Evolutionary conservation across 108 stramenopile species (phyloP), one percentile per base, ranked within the genome.

Genomic region (Skeletonema potamos): DNA sequence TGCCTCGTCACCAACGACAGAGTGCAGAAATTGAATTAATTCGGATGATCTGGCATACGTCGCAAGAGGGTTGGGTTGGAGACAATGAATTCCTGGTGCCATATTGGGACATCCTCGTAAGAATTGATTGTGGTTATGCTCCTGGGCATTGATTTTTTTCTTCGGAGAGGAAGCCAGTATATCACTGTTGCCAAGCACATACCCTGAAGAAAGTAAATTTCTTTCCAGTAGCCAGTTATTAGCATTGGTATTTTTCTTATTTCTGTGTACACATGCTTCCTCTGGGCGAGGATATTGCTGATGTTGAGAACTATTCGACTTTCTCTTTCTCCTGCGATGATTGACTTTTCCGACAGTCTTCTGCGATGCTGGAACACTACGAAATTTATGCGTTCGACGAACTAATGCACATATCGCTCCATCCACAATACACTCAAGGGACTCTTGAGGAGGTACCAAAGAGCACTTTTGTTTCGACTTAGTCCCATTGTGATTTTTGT

Each of bases 21-120:
- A 33, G n/a, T 84, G 83, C 18, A 84, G 34, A 12, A 68, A 55
- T 63, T 70, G 81, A 79, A 84, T 81, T 17, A 80, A 34, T 4
- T 48, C 13, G 18, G 75, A 76, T 10, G 83, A 72, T 62, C 79
- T 68, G 15, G 70, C 71, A 32, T 67, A 77, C 4, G 79, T 54
- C 4, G 76, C 70, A 2, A 76, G 41, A n/a, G 64, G 32, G 56
- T 84, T 84, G 44, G 79, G 75, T 32, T 72, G 74, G 36, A 81
- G 24, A 68, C 83, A 84, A 18, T 73, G 60, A 1, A 84, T 57
- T 8, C 75, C 79, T 4, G 82, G 58, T 22, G 74, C 48, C 79
- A 81, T 81, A 54, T 81, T 81, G 58, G 75, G 75, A 36, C 76
- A 77, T 1, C 59, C 67, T 22, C 72, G 72, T 48, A 73, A 24